phyloP scores from a whole-genome alignment of 768 basidiomycete genomes.

The Suillus subluteus region DNA sequence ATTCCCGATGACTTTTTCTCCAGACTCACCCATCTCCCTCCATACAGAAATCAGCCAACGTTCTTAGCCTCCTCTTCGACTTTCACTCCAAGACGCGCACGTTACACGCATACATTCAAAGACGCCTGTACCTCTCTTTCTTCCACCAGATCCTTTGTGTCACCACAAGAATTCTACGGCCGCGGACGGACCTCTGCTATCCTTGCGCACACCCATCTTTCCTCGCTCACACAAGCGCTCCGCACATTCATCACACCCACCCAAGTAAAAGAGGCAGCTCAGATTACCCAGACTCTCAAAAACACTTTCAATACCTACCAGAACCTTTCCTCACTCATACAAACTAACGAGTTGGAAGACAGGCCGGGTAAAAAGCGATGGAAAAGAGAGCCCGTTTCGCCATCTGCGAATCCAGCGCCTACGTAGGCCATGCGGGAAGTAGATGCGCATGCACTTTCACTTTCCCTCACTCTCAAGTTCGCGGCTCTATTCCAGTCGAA shows the following conservation, averaged over 20 bases:
- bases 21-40: constrained; percentile 19
- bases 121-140: constrained; percentile 38
- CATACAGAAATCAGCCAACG: constrained; percentile 13
- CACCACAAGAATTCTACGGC: constrained; percentile 36
- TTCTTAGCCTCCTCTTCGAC: constrained; percentile 57
- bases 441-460: neutral
- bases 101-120: constrained; percentile 50
- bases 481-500: constrained; percentile 49
- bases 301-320: neutral
- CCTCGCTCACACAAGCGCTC: constrained; percentile 52
- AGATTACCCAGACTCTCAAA: constrained; percentile 32
- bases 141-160: constrained; percentile 22
- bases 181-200: constrained; percentile 41
- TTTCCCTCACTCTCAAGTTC: constrained; percentile 47
- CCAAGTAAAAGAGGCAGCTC: constrained; percentile 28
- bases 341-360: constrained; percentile 27
- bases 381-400: constrained; percentile 24
- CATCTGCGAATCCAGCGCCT: constrained; percentile 15
- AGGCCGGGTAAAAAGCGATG: constrained; percentile 41
- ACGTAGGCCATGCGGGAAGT: neutral
- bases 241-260: constrained; percentile 58
- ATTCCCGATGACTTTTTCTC: constrained; percentile 20
- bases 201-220: constrained; percentile 44
- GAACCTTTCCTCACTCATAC: neutral
- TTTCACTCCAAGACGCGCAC: constrained; percentile 77